phyloP scores from a whole-genome alignment of 441 rosid species.

The Eutrema salsugineum region DNA sequence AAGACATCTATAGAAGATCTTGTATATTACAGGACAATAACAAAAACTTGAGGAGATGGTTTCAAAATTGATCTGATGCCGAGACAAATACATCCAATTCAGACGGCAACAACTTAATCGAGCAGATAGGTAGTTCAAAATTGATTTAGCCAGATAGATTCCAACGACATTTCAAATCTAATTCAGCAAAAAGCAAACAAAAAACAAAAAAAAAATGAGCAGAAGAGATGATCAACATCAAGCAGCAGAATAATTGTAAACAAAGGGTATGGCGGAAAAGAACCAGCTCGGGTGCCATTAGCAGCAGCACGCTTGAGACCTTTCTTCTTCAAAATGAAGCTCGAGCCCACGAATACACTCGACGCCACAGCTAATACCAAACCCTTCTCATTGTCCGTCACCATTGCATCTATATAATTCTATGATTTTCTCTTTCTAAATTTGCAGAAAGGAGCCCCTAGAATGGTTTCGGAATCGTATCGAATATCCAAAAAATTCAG shows the following conservation, averaged over 20 bases:
- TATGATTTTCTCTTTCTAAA: too few species aligned
- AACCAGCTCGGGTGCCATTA: conserved; percentile 63
- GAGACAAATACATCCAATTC: too few species aligned
- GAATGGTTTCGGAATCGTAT: too few species aligned
- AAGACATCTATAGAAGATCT: not conserved
- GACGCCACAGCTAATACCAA: conserved; percentile 68
- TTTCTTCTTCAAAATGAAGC: conserved; percentile 78
- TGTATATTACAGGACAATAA: not conserved
- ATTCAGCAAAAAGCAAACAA: not conserved
- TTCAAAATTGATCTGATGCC: too few species aligned
- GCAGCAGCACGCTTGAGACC: conserved; percentile 69
- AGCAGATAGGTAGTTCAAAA: not conserved
- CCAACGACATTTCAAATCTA: not conserved
- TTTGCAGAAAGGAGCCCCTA: too few species aligned
- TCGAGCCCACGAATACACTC: conserved; percentile 58
- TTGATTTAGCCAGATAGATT: not conserved
- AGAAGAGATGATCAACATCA: too few species aligned
- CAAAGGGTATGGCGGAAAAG: not conserved
- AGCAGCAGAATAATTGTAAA: too few species aligned
- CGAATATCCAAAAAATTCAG: too few species aligned
- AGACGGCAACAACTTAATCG: too few species aligned
- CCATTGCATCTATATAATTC: not conserved
- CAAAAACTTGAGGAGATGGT: not conserved
- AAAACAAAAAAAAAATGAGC: too few species aligned
- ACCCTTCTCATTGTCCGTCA: conserved; percentile 71